Evolutionary conservation across 495 filamentous ascomycete species (phyloP).

Genomic region (Aspergillus hancockii): DNA sequence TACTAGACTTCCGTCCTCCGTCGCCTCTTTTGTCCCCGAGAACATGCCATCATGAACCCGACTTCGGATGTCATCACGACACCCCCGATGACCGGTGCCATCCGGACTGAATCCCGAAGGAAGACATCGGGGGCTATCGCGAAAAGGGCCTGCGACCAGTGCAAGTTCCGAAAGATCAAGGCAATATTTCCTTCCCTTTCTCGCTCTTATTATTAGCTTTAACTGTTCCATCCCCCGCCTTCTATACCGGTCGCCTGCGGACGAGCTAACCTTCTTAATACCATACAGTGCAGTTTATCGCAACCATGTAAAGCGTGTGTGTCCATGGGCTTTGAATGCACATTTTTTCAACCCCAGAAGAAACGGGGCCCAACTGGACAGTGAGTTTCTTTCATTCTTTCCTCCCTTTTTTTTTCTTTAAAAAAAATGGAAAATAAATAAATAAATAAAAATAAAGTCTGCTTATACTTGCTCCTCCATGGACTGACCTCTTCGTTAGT

Average conservation of each 20-base stretch:
- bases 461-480: not conserved
- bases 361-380: constrained; percentile 44
- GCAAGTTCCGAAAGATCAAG: constrained; percentile 48
- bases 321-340: constrained; percentile 46
- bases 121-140: constrained; percentile 30
- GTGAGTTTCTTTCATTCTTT: too few relatives aligned
- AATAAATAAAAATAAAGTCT: not conserved
- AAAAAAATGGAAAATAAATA: too few relatives aligned
- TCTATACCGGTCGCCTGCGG: not conserved
- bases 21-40: constrained; percentile 5
- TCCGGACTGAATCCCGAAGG: constrained; percentile 30
- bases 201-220: constrained; percentile 7
- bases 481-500: constrained; percentile 16
- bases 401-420: too few relatives aligned
- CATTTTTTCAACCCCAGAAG: constrained; percentile 46
- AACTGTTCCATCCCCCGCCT: constrained; percentile 1
- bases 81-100: constrained; percentile 24
- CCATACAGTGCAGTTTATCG: constrained; percentile 39
- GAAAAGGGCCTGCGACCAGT: constrained; percentile 44
- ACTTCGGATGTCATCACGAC: constrained; percentile 13
- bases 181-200: constrained; percentile 17
- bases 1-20: not conserved
- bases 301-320: constrained; percentile 42
- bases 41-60: constrained; percentile 20
- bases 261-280: constrained; percentile 19